Evolutionary conservation across 2,329 filamentous ascomycete genomes (phyloP).

Genomic region (Gnomoniopsis smithogilvyi): DNA sequence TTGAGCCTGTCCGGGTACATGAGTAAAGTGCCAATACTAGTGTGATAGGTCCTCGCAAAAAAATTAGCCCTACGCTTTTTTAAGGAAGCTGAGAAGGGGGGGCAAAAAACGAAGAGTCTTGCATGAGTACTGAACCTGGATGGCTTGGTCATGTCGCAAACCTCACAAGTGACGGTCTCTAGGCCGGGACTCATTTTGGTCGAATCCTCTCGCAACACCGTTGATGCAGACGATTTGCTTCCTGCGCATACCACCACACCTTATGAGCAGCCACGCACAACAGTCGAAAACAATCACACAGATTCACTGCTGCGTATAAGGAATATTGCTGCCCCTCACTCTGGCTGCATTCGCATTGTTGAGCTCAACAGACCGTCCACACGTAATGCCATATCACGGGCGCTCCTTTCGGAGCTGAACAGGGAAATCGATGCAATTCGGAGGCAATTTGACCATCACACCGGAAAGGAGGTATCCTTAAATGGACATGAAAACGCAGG

Average conservation of each 20-base stretch:
- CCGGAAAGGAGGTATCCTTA: background rate
- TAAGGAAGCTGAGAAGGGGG: no score
- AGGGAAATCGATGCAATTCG: slow-evolving; percentile 71
- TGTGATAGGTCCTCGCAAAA: no score
- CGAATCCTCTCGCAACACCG: background rate
- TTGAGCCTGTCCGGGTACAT: no score
- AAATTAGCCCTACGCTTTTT: no score
- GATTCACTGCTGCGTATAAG: slow-evolving; percentile 63
- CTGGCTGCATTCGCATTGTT: slow-evolving; percentile 84
- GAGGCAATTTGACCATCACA: slow-evolving; percentile 48
- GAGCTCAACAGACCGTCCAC: slow-evolving; percentile 80
- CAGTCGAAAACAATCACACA: background rate
- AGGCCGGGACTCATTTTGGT: background rate
- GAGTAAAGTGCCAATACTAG: no score
- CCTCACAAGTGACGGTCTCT: no score
- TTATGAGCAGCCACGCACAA: background rate
- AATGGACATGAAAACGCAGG: background rate
- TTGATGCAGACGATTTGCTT: background rate
- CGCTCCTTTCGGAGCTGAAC: slow-evolving; percentile 69
- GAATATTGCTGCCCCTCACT: slow-evolving; percentile 71
- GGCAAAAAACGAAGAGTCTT: no score
- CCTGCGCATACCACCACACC: background rate
- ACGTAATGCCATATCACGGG: slow-evolving; percentile 84
- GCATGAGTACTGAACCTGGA: no score
- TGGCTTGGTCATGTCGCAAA: no score